These are phyloP conservation scores for Lentinula aciculospora DNA, from an alignment of 768 basidiomycete genomes.

Conservation along the genomic window DNA sequence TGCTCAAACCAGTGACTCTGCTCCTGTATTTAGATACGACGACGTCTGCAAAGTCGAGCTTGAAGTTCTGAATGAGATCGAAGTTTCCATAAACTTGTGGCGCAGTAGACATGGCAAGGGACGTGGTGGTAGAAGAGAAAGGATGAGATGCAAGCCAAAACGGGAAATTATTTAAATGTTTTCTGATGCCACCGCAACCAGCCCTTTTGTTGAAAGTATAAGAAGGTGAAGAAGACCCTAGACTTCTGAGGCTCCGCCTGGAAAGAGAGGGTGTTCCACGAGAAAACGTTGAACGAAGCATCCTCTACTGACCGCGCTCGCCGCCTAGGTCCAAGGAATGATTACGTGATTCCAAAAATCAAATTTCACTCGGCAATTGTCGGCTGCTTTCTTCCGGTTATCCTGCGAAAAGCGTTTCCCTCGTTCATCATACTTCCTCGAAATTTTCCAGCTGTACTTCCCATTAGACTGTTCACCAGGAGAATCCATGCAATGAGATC, in stretches of 20 bases:
- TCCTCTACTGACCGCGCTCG: not conserved
- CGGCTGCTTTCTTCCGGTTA: not conserved
- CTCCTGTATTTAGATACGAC: slow-evolving; percentile 86
- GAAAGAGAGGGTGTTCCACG: not conserved
- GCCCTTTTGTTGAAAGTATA: not conserved
- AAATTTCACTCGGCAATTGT: not conserved
- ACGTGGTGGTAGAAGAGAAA: slow-evolving; percentile 11
- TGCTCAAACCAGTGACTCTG: slow-evolving; percentile 77
- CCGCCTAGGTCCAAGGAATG: not conserved
- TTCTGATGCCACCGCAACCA: not conserved
- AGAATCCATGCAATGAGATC: slow-evolving; percentile 12
- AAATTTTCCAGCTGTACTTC: not conserved
- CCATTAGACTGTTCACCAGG: not conserved
- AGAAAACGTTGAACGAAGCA: not conserved
- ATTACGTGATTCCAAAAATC: not conserved
- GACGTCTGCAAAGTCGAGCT: slow-evolving; percentile 77
- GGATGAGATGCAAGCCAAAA: slow-evolving; percentile 8
- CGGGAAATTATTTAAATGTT: slow-evolving; percentile 3
- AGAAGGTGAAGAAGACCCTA: not conserved
- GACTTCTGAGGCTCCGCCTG: not conserved
- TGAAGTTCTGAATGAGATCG: slow-evolving; percentile 72
- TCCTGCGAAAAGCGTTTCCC: not conserved
- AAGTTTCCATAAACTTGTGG: slow-evolving; percentile 65
- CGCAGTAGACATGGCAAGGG: slow-evolving; percentile 21
- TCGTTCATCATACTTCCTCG: not conserved